Evolutionary conservation across 805 yeast genomes (phyloP).

Genomic region (Yamadazyma philogaea): DNA sequence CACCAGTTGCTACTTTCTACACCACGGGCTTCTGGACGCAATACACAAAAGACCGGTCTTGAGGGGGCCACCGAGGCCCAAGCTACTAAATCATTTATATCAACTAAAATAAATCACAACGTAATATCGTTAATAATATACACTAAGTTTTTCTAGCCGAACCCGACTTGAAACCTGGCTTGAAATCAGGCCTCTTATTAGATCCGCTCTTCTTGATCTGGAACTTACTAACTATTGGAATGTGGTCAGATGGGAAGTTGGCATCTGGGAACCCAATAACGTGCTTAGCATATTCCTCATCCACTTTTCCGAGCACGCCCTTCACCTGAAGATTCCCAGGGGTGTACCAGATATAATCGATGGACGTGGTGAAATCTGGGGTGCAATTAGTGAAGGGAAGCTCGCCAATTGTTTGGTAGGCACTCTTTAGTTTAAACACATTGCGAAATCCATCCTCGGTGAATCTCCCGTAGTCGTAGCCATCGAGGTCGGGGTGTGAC

Average conservation of each 20-base stretch:
- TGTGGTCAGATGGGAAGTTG: slow-evolving; percentile 91
- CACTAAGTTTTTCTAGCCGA: slow-evolving; percentile 37
- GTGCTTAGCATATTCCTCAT: slow-evolving; percentile 68
- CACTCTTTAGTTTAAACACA: slow-evolving; percentile 74
- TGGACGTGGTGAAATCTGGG: slow-evolving; percentile 87
- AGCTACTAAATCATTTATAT: neutral
- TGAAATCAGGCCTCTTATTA: slow-evolving; percentile 39
- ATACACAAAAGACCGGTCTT: too few species aligned
- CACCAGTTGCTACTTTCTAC: too few species aligned
- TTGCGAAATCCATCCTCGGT: slow-evolving; percentile 88
- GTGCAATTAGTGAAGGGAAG: slow-evolving; percentile 92
- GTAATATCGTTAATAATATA: slow-evolving; percentile 7
- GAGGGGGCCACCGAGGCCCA: too few species aligned
- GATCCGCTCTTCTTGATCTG: slow-evolving; percentile 54
- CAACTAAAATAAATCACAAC: neutral
- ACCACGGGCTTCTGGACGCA: too few species aligned
- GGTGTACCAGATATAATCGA: slow-evolving; percentile 95
- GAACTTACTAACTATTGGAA: slow-evolving; percentile 79
- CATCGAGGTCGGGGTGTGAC: slow-evolving; percentile 76
- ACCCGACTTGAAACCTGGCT: slow-evolving; percentile 44
- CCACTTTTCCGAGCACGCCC: slow-evolving; percentile 84
- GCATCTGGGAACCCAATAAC: slow-evolving; percentile 92
- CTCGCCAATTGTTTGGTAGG: slow-evolving; percentile 82
- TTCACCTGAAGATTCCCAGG: slow-evolving; percentile 75
- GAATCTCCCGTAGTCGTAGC: slow-evolving; percentile 86